Conservation (phyloP, 2,329 filamentous ascomycete genomes). For the Daldinia sp. region DNA sequence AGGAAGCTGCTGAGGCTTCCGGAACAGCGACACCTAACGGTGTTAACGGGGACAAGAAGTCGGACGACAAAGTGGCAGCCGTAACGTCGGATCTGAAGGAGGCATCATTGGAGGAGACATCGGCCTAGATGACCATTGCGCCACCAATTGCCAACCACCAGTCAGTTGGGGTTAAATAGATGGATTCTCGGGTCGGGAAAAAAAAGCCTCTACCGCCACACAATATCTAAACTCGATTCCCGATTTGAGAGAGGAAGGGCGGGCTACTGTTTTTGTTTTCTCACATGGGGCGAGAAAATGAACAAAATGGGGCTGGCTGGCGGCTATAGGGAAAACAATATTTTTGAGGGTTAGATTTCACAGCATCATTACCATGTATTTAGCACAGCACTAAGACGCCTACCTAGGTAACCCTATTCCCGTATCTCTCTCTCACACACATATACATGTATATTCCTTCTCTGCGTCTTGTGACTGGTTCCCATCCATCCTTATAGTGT, state of each 20-base stretch:
- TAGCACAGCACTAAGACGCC: slow-evolving; percentile 24
- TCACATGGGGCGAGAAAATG: slow-evolving; percentile 8
- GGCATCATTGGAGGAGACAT: slow-evolving; percentile 65
- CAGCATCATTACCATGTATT: slow-evolving; percentile 20
- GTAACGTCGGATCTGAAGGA: slow-evolving; percentile 65
- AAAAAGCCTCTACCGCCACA: slow-evolving; percentile 8
- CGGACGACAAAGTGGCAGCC: slow-evolving; percentile 65
- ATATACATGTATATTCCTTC: slow-evolving; percentile 7
- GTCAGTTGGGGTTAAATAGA: slow-evolving; percentile 12
- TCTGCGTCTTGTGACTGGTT: not conserved
- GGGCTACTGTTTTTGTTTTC: slow-evolving; percentile 13
- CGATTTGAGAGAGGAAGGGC: slow-evolving; percentile 10
- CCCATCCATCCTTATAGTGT: not conserved
- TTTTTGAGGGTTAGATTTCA: slow-evolving; percentile 28
- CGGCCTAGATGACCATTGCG: slow-evolving; percentile 57
- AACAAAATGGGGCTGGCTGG: slow-evolving; percentile 8
- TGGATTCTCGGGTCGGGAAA: slow-evolving; percentile 7
- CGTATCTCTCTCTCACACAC: slow-evolving; percentile 8
- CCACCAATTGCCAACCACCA: slow-evolving; percentile 12
- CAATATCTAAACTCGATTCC: slow-evolving; percentile 7
- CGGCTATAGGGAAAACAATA: slow-evolving; percentile 8
- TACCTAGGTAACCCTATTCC: slow-evolving; percentile 19
- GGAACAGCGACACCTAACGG: slow-evolving; percentile 59
- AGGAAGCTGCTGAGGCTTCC: slow-evolving; percentile 64
- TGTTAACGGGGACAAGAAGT: slow-evolving; percentile 60